Conservation (phyloP, 345 rosid species). For the Anacardium occidentale region DNA sequence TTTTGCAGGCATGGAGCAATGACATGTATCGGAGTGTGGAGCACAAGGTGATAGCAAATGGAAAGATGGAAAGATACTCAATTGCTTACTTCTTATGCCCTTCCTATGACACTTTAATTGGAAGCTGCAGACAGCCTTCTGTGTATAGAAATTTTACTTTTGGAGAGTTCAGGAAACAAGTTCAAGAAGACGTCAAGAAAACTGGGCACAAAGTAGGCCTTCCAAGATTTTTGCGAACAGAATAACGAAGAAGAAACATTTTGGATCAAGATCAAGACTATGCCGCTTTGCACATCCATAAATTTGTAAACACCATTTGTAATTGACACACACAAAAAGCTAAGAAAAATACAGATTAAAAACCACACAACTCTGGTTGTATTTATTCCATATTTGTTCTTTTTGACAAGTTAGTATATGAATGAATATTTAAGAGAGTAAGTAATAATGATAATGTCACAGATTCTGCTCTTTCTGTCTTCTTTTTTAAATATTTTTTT, state of each 20-base stretch:
- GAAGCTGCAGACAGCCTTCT: conserved; percentile 48
- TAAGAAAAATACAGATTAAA: not conserved
- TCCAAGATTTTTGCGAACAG: conserved; percentile 37
- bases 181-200: conserved; percentile 57
- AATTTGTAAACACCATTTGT: not conserved
- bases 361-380: not conserved
- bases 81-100: conserved; percentile 72
- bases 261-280: not conserved
- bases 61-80: conserved; percentile 49
- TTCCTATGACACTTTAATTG: conserved; percentile 48
- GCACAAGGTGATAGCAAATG: conserved; percentile 56
- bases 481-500: too few relatives aligned
- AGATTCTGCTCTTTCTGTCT: not conserved
- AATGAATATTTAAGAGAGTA: not conserved
- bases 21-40: conserved; percentile 61
- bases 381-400: not conserved
- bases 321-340: not conserved
- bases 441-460: not conserved
- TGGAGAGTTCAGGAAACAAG: conserved; percentile 53
- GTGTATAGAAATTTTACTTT: conserved; percentile 59
- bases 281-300: not conserved
- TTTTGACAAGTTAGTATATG: not conserved
- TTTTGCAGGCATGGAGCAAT: conserved; percentile 75
- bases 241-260: not conserved
- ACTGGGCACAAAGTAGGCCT: conserved; percentile 63